phyloP scores from a whole-genome alignment of 805 yeast species.

The Saturnispora bothae region DNA sequence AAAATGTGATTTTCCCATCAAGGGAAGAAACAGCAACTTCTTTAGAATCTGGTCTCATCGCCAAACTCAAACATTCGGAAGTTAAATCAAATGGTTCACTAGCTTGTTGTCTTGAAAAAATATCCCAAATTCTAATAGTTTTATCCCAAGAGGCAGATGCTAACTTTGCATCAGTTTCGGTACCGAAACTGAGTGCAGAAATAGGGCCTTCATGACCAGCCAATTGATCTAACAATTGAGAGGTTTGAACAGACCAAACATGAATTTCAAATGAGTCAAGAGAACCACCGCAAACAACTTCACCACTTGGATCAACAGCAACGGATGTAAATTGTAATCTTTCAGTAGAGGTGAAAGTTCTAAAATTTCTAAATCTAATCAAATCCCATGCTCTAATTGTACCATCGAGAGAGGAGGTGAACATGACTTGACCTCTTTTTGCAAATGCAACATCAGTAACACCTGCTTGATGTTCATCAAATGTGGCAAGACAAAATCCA shows the following conservation, averaged over 20 bases:
- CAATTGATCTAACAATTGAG: constrained; percentile 77
- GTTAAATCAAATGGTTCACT: constrained; percentile 85
- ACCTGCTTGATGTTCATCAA: constrained; percentile 81
- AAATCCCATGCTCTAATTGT: constrained; percentile 97
- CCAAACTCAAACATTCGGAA: constrained; percentile 72
- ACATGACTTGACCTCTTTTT: constrained; percentile 80
- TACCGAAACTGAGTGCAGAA: constrained; percentile 76
- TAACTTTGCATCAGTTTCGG: constrained; percentile 53
- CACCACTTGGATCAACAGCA: constrained; percentile 97
- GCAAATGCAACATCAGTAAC: constrained; percentile 86
- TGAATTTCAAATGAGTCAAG: constrained; percentile 81
- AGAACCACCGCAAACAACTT: constrained; percentile 91
- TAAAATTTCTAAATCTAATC: constrained; percentile 82
- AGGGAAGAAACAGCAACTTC: constrained; percentile 80
- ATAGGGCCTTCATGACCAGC: constrained; percentile 96
- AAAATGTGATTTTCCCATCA: constrained; percentile 77
- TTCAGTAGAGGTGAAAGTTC: constrained; percentile 87
- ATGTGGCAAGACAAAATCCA: constrained; percentile 88
- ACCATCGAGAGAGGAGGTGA: constrained; percentile 89
- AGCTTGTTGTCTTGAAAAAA: constrained; percentile 75
- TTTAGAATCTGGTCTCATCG: constrained; percentile 89
- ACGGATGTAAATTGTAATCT: constrained; percentile 78
- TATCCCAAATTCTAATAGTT: constrained; percentile 86
- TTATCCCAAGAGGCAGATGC: constrained; percentile 97
- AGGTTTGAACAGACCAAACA: constrained; percentile 96